phyloP scores from a whole-genome alignment of 2,329 filamentous ascomycete genomes.

The Penicillium glabrum region DNA sequence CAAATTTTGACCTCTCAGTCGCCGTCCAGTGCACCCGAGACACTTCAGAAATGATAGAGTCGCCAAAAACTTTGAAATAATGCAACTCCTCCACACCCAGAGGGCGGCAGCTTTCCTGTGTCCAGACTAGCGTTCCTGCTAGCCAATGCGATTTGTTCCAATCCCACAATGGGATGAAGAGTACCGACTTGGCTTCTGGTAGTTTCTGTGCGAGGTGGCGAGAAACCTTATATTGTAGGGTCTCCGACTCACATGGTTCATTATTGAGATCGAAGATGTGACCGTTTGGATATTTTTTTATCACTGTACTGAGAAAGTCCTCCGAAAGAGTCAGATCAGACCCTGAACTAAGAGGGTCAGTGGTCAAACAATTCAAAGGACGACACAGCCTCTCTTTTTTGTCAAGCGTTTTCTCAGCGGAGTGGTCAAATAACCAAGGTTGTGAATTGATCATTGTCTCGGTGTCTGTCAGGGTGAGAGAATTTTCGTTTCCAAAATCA shows the following conservation, averaged over 20 bases:
- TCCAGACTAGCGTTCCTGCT: constrained; percentile 32
- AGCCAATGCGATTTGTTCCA: constrained; percentile 35
- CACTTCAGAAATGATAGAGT: constrained; percentile 36
- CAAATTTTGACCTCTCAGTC: constrained; percentile 50
- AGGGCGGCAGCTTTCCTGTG: constrained; percentile 15
- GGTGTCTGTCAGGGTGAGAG: not conserved
- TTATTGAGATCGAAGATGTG: constrained; percentile 22
- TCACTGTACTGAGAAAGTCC: constrained; percentile 15
- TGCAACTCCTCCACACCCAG: constrained; percentile 30
- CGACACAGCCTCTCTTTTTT: not conserved
- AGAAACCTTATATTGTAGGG: constrained; percentile 2
- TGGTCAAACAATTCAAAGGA: not conserved
- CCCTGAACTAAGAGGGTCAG: not conserved
- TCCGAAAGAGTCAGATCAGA: constrained; percentile 4
- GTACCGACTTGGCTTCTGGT: constrained; percentile 25
- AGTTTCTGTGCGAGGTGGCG: constrained; percentile 17
- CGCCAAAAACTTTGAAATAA: constrained; percentile 37
- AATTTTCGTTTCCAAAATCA: constrained; percentile 19
- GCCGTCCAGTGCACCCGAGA: constrained; percentile 32
- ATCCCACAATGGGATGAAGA: constrained; percentile 38
- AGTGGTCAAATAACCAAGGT: not conserved
- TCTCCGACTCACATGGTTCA: not conserved
- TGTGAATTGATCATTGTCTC: not conserved
- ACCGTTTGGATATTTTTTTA: constrained; percentile 22
- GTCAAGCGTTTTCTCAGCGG: not conserved